A percentile compares a stretch with the other conserved stretches of the same genome.
phyloP scores from a whole-genome alignment of 768 basidiomycete genomes.

The Rhizopogon salebrosus region DNA sequence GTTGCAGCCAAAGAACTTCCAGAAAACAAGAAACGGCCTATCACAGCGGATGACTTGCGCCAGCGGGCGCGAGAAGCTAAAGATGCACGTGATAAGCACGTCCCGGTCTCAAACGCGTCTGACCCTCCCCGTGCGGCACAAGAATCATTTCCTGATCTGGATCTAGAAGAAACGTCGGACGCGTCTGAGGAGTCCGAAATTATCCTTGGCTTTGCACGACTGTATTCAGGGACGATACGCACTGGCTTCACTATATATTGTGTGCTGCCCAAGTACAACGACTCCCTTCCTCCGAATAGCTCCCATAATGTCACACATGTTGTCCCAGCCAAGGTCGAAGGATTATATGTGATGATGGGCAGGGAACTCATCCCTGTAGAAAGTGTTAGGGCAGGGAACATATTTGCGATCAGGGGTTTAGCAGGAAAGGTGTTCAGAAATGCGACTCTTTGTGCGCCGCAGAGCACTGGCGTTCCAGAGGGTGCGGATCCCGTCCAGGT shows the following conservation, averaged over 20 bases:
- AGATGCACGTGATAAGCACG: slow-evolving; percentile 27
- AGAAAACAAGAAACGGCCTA: slow-evolving; percentile 69
- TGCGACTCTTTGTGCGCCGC: slow-evolving; percentile 81
- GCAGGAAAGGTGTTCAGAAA: slow-evolving; percentile 88
- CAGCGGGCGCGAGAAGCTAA: slow-evolving; percentile 53
- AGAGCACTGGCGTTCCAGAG: slow-evolving; percentile 35
- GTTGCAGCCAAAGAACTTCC: slow-evolving; percentile 78
- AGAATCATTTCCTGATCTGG: neutral
- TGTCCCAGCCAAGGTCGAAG: slow-evolving; percentile 55
- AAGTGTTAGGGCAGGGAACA: slow-evolving; percentile 84
- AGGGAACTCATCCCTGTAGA: slow-evolving; percentile 83
- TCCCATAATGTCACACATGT: slow-evolving; percentile 65
- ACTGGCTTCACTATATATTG: slow-evolving; percentile 61
- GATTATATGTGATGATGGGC: slow-evolving; percentile 97
- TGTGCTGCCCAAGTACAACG: slow-evolving; percentile 84
- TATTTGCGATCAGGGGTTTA: slow-evolving; percentile 88
- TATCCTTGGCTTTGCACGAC: slow-evolving; percentile 86
- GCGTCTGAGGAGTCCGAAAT: slow-evolving; percentile 41
- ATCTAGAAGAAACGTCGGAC: neutral
- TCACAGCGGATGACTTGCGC: slow-evolving; percentile 84
- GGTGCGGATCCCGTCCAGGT: slow-evolving; percentile 27
- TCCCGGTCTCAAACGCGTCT: slow-evolving; percentile 1
- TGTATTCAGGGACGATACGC: slow-evolving; percentile 85
- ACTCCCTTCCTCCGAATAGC: slow-evolving; percentile 55
- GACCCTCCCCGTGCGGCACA: slow-evolving; percentile 2